Evolutionary conservation across 345 rosid species (phyloP).

Genomic region (Heritiera littoralis): DNA sequence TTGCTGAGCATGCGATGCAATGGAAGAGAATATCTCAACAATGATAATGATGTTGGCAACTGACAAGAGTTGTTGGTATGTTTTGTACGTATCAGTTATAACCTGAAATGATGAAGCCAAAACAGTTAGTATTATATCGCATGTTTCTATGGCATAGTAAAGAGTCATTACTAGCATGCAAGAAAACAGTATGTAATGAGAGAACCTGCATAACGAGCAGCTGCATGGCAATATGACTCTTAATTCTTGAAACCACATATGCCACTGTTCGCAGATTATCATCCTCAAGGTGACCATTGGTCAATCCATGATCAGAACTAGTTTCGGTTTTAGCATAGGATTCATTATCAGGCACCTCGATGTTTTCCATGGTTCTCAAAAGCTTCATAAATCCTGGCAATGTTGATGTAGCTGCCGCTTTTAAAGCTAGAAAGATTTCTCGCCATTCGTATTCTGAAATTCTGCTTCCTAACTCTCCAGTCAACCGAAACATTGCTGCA

Average conservation of each 20-base stretch:
- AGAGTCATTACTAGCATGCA: background rate
- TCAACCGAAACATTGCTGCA: slow-evolving; percentile 57
- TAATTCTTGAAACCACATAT: slow-evolving; percentile 76
- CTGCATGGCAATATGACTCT: slow-evolving; percentile 78
- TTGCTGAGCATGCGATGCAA: slow-evolving; percentile 68
- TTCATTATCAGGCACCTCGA: slow-evolving; percentile 41
- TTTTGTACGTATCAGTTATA: slow-evolving; percentile 56
- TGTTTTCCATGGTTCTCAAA: slow-evolving; percentile 66
- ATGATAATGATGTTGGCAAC: slow-evolving; percentile 45
- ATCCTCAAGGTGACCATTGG: slow-evolving; percentile 61
- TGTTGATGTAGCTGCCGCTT: slow-evolving; percentile 66
- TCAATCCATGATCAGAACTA: slow-evolving; percentile 59
- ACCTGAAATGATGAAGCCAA: slow-evolving; percentile 51
- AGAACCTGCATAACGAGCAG: slow-evolving; percentile 73
- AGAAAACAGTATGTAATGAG: background rate
- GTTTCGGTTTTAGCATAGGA: slow-evolving; percentile 45
- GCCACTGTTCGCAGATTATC: slow-evolving; percentile 74
- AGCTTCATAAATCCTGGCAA: slow-evolving; percentile 71
- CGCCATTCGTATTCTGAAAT: slow-evolving; percentile 79
- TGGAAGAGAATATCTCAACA: slow-evolving; percentile 53
- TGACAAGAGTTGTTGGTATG: slow-evolving; percentile 51
- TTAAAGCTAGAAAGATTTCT: slow-evolving; percentile 58
- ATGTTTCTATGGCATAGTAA: background rate
- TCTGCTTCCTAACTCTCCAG: slow-evolving; percentile 56
- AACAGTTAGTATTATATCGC: slow-evolving; percentile 12